Percentiles rank a stretch among this genome's conserved stretches.
phyloP scores from a whole-genome alignment of 2,329 filamentous ascomycete species.

The Fusarium xyrophilum region DNA sequence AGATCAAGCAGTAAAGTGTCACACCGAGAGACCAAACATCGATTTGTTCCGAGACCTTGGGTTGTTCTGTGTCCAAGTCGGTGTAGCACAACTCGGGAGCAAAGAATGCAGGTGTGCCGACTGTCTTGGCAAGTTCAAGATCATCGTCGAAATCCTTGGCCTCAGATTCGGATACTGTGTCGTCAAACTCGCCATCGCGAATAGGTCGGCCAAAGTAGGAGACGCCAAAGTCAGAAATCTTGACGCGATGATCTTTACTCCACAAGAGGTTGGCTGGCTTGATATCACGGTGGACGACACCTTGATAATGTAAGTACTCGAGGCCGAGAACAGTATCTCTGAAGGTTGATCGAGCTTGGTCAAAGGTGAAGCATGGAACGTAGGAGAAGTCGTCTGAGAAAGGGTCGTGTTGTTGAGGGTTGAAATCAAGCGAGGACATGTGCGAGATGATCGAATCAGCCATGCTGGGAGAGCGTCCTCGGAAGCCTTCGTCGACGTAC shows the following conservation, averaged over 20 bases:
- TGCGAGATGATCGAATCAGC: conserved; percentile 77
- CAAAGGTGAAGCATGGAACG: conserved; percentile 89
- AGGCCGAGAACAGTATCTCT: conserved; percentile 91
- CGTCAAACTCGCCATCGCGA: conserved; percentile 79
- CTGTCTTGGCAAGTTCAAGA: conserved; percentile 95
- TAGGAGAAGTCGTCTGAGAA: conserved; percentile 90
- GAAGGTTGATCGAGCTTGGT: conserved; percentile 83
- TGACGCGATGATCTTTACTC: conserved; percentile 83
- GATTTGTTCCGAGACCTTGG: conserved; percentile 87
- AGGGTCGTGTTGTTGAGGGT: conserved; percentile 65
- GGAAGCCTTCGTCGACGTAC: conserved; percentile 66
- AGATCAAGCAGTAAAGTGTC: conserved; percentile 94
- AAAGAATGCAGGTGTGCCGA: conserved; percentile 96
- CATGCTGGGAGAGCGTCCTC: conserved; percentile 79
- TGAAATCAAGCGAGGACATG: conserved; percentile 70
- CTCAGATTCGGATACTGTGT: conserved; percentile 79
- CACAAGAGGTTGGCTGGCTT: conserved; percentile 91
- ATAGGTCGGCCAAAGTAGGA: conserved; percentile 94
- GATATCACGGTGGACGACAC: conserved; percentile 84
- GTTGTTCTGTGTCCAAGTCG: conserved; percentile 72
- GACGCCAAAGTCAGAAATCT: conserved; percentile 98
- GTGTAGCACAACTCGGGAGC: conserved; percentile 95
- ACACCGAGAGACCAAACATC: conserved; percentile 98
- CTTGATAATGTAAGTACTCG: conserved; percentile 90
- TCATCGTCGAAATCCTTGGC: conserved; percentile 89